Percentiles rank a stretch among this genome's conserved stretches.
Evolutionary conservation across 805 yeast species (phyloP).

Genomic region (Nakazawaea peltata): DNA sequence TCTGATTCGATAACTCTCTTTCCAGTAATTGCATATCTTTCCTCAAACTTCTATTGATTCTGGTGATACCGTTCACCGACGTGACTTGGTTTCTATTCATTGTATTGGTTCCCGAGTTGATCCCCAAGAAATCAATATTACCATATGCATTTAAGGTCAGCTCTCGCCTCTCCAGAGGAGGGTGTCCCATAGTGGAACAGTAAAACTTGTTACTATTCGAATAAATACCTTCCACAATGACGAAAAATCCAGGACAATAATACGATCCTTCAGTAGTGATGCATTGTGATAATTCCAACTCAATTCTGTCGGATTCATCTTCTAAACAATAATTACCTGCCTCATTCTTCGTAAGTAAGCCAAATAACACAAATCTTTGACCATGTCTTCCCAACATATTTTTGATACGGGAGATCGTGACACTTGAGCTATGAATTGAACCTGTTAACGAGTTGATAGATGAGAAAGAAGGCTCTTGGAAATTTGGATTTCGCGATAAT

Average conservation of each 20-base stretch:
- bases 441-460: slow-evolving; percentile 35
- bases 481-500: slow-evolving; percentile 65
- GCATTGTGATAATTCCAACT: slow-evolving; percentile 56
- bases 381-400: slow-evolving; percentile 84
- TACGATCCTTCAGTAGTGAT: slow-evolving; percentile 57
- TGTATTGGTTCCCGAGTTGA: slow-evolving; percentile 6
- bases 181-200: slow-evolving; percentile 74
- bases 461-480: slow-evolving; percentile 44
- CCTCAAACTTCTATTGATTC: slow-evolving; percentile 55
- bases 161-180: slow-evolving; percentile 77
- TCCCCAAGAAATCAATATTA: slow-evolving; percentile 51
- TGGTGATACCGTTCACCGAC: slow-evolving; percentile 21
- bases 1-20: slow-evolving; percentile 44
- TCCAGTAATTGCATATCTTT: slow-evolving; percentile 50
- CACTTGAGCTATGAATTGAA: slow-evolving; percentile 12
- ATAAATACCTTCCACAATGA: slow-evolving; percentile 81
- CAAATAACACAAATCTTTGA: slow-evolving; percentile 66
- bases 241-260: slow-evolving; percentile 67
- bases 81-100: slow-evolving; percentile 4
- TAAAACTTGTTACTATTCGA: slow-evolving; percentile 64
- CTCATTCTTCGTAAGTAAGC: slow-evolving; percentile 55
- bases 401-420: slow-evolving; percentile 61
- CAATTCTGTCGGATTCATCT: slow-evolving; percentile 72
- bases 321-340: slow-evolving; percentile 71
- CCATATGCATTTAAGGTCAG: slow-evolving; percentile 66